Evolutionary conservation across 2,329 filamentous ascomycete genomes (phyloP), one percentile per base, ranked within the genome.

Genomic region (Chaetothyriales sp.): DNA sequence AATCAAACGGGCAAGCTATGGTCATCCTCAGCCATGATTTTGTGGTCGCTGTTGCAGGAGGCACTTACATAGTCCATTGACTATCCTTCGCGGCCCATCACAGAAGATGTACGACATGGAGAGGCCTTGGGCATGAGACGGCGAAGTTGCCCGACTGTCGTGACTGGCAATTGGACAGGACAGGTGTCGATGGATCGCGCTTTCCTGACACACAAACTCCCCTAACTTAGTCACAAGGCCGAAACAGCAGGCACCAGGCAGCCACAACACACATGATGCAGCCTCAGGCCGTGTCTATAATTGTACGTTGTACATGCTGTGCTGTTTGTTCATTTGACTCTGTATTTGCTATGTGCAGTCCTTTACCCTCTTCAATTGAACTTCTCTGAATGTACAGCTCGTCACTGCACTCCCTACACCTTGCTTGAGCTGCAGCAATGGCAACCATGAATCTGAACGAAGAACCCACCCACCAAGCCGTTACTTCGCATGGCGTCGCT

Each of bases 1-100:
- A 57, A 82, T 73, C 59, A 82, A 70, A 64, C 78, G 74, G 64
- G 77, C 75, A 73, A 76, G 79, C 77, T 79, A 58, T 43, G 46
- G n/a, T 44, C 15, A 44, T 19, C n/a, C 12, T 26, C 43, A 45
- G 43, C 22, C 10, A 4, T 20, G 3, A 36, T 19, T 15, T 19
- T 10, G 12, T 43, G n/a, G 9, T 5, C 18, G 42, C 48, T 43
- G 48, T 54, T 32, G 50, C 48, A 18, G 46, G 22, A 18, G 47
- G 43, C 42, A 65, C 69, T 45, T 65, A 72, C 70, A 64, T 71
- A 69, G 61, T 71, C 69, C 70, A 72, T 69, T 43, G 48, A 50
- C 45, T 18, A 39, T 15, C 32, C 32, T 15, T 39, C 3, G 32
- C 32, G 32, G 15, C 32, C 32, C 32, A 39, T 39, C 32, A 39